Conservation (phyloP, 1,284 basidiomycete species). For the Rhodotorula sp. region DNA sequence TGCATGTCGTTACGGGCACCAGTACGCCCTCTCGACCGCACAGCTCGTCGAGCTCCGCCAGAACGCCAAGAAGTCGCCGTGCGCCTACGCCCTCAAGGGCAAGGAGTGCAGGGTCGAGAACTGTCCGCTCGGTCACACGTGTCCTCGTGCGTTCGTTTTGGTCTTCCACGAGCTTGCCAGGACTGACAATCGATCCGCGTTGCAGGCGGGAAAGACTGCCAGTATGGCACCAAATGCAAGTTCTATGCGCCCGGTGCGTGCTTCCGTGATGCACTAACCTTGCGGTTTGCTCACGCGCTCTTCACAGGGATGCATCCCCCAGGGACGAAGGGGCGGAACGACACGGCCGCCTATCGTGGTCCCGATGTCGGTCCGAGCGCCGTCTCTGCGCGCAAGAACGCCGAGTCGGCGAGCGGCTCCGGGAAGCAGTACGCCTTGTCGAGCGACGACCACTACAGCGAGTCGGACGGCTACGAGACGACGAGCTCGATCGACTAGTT, state of each 20-base stretch:
- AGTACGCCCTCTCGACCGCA: constrained; percentile 49
- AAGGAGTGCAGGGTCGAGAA: not conserved
- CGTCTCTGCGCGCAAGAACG: not conserved
- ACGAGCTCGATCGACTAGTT: constrained; percentile 15
- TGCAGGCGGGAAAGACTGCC: constrained; percentile 5
- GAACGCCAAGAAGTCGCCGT: constrained; percentile 53
- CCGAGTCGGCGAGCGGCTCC: not conserved
- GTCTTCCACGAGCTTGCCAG: no score
- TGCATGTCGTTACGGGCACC: constrained; percentile 52
- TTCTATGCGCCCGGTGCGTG: constrained; percentile 14
- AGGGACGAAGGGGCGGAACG: constrained; percentile 8
- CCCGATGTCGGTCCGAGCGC: not conserved
- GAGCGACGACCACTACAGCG: not conserved
- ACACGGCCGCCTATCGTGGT: constrained; percentile 3
- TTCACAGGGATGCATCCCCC: constrained; percentile 25
- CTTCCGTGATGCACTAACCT: not conserved
- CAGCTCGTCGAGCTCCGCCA: constrained; percentile 49
- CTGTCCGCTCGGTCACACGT: constrained; percentile 24
- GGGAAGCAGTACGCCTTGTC: not conserved
- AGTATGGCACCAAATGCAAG: constrained; percentile 11
- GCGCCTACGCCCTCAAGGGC: constrained; percentile 37
- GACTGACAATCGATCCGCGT: no score
- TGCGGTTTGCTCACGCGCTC: not conserved
- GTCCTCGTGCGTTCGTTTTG: constrained; percentile 1
- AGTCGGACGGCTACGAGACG: constrained; percentile 17